phyloP scores from a whole-genome alignment of 108 stramenopile species.

The Schizochytrium sp. region DNA sequence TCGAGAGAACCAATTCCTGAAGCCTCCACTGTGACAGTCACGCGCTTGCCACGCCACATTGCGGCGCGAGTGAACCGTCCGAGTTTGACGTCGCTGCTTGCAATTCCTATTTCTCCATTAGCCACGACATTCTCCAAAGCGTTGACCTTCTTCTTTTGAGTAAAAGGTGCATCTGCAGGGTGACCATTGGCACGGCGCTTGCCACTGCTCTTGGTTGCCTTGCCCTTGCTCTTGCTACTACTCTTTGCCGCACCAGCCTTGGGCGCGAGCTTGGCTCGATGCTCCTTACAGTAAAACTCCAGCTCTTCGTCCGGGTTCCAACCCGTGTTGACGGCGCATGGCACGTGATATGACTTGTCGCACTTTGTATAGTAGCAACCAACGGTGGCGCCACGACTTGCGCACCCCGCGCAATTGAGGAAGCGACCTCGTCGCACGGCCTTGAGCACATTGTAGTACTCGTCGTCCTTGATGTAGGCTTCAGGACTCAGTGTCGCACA shows the following conservation, averaged over 20 bases:
- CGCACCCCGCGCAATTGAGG: not conserved
- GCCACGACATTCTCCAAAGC: not conserved
- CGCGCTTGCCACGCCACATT: not conserved
- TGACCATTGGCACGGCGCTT: no score
- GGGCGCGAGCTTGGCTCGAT: not conserved
- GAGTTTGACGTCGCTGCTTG: not conserved
- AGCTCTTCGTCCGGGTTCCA: not conserved
- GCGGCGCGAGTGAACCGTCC: not conserved
- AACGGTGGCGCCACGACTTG: not conserved
- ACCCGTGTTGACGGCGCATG: not conserved
- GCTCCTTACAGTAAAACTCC: not conserved
- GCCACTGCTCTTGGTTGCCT: not conserved
- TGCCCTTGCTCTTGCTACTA: not conserved
- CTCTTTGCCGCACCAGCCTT: not conserved
- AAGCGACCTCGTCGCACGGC: constrained; percentile 7
- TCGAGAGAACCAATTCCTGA: not conserved
- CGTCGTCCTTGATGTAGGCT: not conserved
- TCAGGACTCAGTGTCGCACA: not conserved
- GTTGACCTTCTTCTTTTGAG: no score
- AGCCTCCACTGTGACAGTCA: not conserved
- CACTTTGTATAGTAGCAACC: not conserved
- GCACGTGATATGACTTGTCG: not conserved
- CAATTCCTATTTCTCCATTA: not conserved
- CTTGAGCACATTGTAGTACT: not conserved
- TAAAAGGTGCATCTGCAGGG: no score